These are phyloP conservation scores for Euphorbia schlechtendalii DNA, from an alignment of 441 rosid species.

Conservation along the genomic window DNA sequence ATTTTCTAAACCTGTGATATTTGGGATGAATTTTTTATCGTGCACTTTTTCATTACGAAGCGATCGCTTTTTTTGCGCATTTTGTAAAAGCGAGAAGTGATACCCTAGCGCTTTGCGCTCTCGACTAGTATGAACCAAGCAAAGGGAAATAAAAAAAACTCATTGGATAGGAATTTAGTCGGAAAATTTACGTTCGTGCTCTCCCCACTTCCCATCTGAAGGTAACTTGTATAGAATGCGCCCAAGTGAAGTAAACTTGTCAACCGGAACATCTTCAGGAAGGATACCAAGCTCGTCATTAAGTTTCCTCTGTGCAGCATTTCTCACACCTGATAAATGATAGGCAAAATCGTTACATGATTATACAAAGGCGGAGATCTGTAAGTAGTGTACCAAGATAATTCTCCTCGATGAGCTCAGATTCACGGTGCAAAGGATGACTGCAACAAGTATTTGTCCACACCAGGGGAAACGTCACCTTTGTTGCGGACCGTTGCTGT, in stretches of 20 bases:
- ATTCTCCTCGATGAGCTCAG: conserved; percentile 76
- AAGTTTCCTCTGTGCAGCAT: conserved; percentile 97
- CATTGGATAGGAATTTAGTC: background rate
- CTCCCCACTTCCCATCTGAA: conserved; percentile 97
- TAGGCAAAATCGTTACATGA: background rate
- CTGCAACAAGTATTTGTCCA: conserved; percentile 99
- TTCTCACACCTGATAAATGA: conserved; percentile 61
- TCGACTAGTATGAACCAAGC: too few relatives aligned
- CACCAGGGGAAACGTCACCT: conserved; percentile 93
- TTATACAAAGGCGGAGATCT: too few relatives aligned
- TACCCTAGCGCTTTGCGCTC: too few relatives aligned
- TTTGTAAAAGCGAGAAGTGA: too few relatives aligned
- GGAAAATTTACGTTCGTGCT: conserved; percentile 70
- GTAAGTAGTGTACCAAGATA: too few relatives aligned
- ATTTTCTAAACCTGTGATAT: too few relatives aligned
- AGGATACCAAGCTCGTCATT: conserved; percentile 84
- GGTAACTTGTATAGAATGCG: conserved; percentile 91
- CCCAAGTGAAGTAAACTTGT: conserved; percentile 61
- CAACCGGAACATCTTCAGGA: conserved; percentile 77
- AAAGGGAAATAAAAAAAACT: too few relatives aligned
- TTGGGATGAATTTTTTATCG: too few relatives aligned
- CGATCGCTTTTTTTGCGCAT: too few relatives aligned
- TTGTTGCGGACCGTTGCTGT: conserved; percentile 94
- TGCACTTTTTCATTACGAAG: too few relatives aligned
- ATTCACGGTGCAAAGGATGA: conserved; percentile 84